These are phyloP conservation scores for Effrenium voratum DNA, from an alignment of 73 alveolate species.

Conservation along the genomic window DNA sequence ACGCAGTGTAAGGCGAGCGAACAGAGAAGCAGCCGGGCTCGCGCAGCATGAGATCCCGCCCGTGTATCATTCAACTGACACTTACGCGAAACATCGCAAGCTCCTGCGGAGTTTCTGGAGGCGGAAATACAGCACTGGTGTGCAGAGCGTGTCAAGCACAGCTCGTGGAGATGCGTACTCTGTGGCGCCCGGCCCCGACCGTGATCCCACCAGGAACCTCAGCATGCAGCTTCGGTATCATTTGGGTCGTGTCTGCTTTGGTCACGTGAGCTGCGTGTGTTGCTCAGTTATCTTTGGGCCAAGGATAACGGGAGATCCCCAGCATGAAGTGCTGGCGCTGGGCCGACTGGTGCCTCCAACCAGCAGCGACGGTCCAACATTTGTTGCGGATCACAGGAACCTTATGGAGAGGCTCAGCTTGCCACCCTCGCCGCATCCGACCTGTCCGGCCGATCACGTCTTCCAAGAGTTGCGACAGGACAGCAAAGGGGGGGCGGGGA, in stretches of 20 bases:
- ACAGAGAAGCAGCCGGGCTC: not conserved
- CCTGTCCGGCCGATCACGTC: not conserved
- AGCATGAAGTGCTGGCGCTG: not conserved
- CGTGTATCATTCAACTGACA: too few species aligned
- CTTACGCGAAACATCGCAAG: too few species aligned
- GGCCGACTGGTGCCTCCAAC: not conserved
- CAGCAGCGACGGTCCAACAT: not conserved
- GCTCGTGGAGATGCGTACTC: not conserved
- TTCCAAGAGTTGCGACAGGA: not conserved
- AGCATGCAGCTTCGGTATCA: too few species aligned
- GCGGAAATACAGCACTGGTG: not conserved
- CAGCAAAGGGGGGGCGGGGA: not conserved
- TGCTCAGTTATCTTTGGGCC: not conserved
- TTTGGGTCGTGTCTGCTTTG: too few species aligned
- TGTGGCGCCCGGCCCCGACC: not conserved
- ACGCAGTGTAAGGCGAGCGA: not conserved
- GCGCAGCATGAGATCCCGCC: not conserved
- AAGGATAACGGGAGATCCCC: constrained; percentile 30
- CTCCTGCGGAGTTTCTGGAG: too few species aligned
- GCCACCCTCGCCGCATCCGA: not conserved
- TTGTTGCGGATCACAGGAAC: not conserved
- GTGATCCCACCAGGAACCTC: too few species aligned
- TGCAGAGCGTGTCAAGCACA: not conserved
- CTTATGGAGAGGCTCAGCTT: constrained; percentile 14
- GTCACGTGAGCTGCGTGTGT: not conserved